A percentile compares a stretch with the other conserved stretches of the same genome.
phyloP scores from a whole-genome alignment of 495 filamentous ascomycete genomes.

The Aspergillus avenaceus region DNA sequence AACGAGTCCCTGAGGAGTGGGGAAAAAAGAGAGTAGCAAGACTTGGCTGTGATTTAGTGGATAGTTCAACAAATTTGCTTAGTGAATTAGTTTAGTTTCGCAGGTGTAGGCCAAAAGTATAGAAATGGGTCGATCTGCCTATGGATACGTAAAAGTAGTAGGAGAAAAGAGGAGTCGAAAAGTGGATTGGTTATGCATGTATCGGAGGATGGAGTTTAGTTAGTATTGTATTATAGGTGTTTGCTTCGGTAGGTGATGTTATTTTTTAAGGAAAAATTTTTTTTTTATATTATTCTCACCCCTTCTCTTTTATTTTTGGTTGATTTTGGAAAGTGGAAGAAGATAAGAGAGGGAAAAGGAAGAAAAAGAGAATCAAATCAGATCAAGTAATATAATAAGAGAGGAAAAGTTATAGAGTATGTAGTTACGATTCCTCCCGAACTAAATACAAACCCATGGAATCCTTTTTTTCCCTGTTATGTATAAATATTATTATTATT shows the following conservation, averaged over 20 bases:
- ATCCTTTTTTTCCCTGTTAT: too few relatives aligned
- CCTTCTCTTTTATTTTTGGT: neutral
- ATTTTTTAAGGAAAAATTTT: too few relatives aligned
- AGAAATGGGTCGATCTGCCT: neutral
- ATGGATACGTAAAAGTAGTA: neutral
- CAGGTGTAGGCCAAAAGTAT: neutral
- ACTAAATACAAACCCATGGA: neutral
- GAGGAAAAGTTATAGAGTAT: neutral
- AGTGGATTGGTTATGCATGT: constrained; percentile 1
- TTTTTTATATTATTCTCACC: too few relatives aligned
- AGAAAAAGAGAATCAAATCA: neutral
- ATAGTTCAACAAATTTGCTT: neutral
- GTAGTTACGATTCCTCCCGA: neutral
- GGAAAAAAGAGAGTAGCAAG: constrained; percentile 2
- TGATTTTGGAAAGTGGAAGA: neutral
- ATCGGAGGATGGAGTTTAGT: neutral
- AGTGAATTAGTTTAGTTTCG: neutral
- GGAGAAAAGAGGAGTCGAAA: neutral
- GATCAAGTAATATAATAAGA: neutral
- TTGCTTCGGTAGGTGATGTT: too few relatives aligned
- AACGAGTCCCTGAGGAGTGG: constrained; percentile 9
- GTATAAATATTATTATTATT: neutral
- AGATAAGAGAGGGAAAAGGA: constrained; percentile 2
- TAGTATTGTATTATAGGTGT: neutral
- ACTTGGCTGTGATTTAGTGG: constrained; percentile 7